A percentile compares a stretch with the other conserved stretches of the same genome.
Evolutionary conservation across 139 green algal species (phyloP).

Genomic region (Micractinium sp.): DNA sequence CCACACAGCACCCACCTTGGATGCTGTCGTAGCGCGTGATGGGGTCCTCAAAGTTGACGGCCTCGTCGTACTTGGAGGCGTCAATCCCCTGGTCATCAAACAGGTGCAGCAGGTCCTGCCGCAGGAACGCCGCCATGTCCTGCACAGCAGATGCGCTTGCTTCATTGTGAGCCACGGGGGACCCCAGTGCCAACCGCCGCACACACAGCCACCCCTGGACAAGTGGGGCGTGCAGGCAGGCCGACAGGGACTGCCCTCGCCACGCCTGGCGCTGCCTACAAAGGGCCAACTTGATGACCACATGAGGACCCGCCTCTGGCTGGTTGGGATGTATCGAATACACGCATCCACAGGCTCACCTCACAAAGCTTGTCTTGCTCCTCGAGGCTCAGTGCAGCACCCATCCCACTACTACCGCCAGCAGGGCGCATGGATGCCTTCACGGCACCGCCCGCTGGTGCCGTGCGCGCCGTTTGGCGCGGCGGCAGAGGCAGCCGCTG

Average conservation of each 20-base stretch:
- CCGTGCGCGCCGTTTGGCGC: not conserved
- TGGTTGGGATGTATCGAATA: too few species aligned
- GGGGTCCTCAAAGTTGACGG: conserved; percentile 43
- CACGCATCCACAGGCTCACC: not conserved
- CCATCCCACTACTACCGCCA: not conserved
- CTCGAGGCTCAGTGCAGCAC: not conserved
- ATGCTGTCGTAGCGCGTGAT: conserved; percentile 56
- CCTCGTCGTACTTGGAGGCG: not conserved
- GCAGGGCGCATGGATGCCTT: not conserved
- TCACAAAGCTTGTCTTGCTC: not conserved
- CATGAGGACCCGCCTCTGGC: too few species aligned
- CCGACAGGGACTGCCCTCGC: too few species aligned
- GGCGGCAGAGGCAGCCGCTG: not conserved
- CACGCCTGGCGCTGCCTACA: too few species aligned
- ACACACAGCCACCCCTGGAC: too few species aligned
- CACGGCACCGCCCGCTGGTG: not conserved
- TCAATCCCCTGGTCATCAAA: conserved; percentile 84
- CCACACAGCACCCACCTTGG: conserved; percentile 15
- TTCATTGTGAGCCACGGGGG: too few species aligned
- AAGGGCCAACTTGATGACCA: too few species aligned
- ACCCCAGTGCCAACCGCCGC: too few species aligned
- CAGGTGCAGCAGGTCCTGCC: conserved; percentile 70
- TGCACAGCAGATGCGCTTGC: not conserved
- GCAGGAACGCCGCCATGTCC: conserved; percentile 56
- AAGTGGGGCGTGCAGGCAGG: too few species aligned